These are phyloP conservation scores for Backusella westeae DNA, from an alignment of 192 early-diverging fungal species.

Conservation along the genomic window DNA sequence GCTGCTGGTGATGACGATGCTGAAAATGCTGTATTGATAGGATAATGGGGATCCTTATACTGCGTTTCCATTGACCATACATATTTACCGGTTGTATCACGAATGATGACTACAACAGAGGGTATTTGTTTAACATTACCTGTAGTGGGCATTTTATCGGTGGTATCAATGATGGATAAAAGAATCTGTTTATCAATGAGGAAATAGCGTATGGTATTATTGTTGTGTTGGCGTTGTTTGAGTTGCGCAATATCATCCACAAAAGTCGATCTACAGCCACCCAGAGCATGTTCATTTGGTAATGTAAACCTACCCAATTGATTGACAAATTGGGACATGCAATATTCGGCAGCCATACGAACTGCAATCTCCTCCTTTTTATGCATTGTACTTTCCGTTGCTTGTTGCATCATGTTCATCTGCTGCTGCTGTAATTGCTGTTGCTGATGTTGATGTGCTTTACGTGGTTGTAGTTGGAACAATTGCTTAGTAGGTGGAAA, in stretches of 20 bases:
- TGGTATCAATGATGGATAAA: conserved; percentile 62
- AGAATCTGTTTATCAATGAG: conserved; percentile 66
- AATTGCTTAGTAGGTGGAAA: conserved; percentile 43
- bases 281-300: conserved; percentile 57
- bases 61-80: conserved; percentile 60
- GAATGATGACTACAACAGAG: conserved; percentile 54
- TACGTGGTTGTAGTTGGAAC: conserved; percentile 30
- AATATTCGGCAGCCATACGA: conserved; percentile 72
- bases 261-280: conserved; percentile 57
- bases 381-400: conserved; percentile 6
- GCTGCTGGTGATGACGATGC: not conserved
- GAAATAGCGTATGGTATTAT: conserved; percentile 56
- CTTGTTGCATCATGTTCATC: not conserved
- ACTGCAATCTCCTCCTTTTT: conserved; percentile 55
- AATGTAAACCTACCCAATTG: conserved; percentile 73
- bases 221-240: not conserved
- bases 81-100: conserved; percentile 71
- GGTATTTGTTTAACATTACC: conserved; percentile 32
- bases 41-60: conserved; percentile 40
- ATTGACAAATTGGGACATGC: conserved; percentile 67
- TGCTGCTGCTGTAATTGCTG: not conserved
- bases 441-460: conserved; percentile 6
- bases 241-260: conserved; percentile 54
- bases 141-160: not conserved
- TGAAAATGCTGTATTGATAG: not conserved